Evolutionary conservation across 129 eudicot species (phyloP).

Genomic region (Escallonia rubra): DNA sequence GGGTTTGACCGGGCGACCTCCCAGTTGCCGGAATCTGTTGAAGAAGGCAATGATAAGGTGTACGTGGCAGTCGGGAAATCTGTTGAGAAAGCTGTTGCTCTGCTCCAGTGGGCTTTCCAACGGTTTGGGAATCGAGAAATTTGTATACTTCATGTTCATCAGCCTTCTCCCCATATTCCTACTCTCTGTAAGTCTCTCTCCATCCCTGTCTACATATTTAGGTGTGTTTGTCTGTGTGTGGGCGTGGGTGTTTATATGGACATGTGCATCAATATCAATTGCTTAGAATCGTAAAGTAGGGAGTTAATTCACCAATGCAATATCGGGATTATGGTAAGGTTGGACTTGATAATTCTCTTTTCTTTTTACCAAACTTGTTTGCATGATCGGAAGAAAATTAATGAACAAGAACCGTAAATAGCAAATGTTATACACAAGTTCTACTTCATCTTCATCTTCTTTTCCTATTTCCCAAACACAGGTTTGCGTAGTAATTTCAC

Average conservation of each 20-base stretch:
- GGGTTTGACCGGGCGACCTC: slow-evolving; percentile 24
- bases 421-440: too few species aligned
- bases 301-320: too few species aligned
- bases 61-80: slow-evolving; percentile 80
- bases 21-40: slow-evolving; percentile 11
- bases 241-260: background rate
- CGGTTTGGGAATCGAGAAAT: slow-evolving; percentile 42
- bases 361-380: background rate
- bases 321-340: background rate
- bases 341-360: background rate
- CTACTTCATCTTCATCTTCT: too few species aligned
- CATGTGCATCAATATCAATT: too few species aligned
- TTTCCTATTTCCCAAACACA: too few species aligned
- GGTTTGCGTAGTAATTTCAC: background rate
- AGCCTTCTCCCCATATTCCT: slow-evolving; percentile 77
- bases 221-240: background rate
- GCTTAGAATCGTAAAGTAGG: too few species aligned
- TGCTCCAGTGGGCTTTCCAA: slow-evolving; percentile 61
- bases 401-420: too few species aligned
- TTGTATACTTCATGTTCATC: slow-evolving; percentile 77
- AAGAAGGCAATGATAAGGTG: slow-evolving; percentile 30
- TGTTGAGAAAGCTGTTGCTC: slow-evolving; percentile 41
- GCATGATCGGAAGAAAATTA: too few species aligned
- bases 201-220: background rate
- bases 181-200: slow-evolving; percentile 53